phyloP scores from a whole-genome alignment of 2,329 filamentous ascomycete genomes.

The Zalaria obscura region DNA sequence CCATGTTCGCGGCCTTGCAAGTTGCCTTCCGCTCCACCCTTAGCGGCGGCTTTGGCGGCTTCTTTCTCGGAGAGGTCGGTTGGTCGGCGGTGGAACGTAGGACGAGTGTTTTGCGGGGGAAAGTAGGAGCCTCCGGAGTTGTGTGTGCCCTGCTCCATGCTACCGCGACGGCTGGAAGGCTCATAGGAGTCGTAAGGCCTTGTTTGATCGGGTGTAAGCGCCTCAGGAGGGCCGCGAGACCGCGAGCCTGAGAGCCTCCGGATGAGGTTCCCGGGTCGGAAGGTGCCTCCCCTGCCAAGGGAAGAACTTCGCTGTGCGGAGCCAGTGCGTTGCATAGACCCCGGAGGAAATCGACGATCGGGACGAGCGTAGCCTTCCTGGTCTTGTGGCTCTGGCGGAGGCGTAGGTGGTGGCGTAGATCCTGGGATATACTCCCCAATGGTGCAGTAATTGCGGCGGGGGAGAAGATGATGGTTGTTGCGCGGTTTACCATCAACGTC shows the following conservation, averaged over 20 bases:
- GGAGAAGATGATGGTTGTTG: conserved; percentile 82
- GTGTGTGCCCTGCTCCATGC: not conserved
- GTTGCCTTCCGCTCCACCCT: conserved; percentile 42
- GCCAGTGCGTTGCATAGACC: conserved; percentile 18
- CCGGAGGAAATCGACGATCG: conserved; percentile 14
- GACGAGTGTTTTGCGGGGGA: conserved; percentile 10
- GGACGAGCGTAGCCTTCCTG: not conserved
- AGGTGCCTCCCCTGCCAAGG: conserved; percentile 10
- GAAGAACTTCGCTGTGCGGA: conserved; percentile 10
- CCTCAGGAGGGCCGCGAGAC: conserved; percentile 8
- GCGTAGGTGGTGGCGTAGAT: conserved; percentile 56
- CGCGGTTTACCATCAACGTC: conserved; percentile 80
- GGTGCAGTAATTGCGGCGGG: conserved; percentile 89
- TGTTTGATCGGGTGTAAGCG: conserved; percentile 7
- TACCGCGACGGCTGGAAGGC: not conserved
- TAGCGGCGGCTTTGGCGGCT: conserved; percentile 18
- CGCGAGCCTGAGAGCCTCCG: conserved; percentile 24
- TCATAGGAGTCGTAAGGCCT: not conserved
- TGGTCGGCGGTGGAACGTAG: conserved; percentile 30
- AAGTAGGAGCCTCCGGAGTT: conserved; percentile 4
- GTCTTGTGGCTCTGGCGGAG: conserved; percentile 25
- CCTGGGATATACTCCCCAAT: conserved; percentile 76
- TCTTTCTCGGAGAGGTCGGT: conserved; percentile 27
- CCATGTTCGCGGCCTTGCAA: conserved; percentile 38
- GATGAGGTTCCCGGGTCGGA: conserved; percentile 25